phyloP scores from a whole-genome alignment of 2,329 filamentous ascomycete species.

The Cytospora piceae region DNA sequence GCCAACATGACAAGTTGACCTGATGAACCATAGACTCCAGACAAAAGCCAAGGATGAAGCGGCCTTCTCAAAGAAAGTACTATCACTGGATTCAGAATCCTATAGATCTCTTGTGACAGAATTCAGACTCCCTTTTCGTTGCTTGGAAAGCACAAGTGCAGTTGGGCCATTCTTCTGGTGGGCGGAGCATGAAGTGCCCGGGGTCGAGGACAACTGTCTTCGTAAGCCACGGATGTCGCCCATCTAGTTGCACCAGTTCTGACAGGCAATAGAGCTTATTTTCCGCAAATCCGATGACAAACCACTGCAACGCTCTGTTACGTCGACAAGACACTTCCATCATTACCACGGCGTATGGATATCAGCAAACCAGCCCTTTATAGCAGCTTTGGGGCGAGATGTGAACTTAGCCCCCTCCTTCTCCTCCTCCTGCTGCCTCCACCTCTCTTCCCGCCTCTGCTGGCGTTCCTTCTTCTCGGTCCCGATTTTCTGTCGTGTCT shows the following conservation, averaged over 20 bases:
- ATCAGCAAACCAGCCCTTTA: background rate
- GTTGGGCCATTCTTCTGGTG: constrained; percentile 44
- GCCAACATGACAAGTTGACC: background rate
- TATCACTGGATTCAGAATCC: constrained; percentile 34
- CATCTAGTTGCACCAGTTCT: background rate
- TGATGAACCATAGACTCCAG: constrained; percentile 30
- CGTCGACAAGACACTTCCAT: background rate
- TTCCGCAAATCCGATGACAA: constrained; percentile 41
- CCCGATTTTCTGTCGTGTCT: background rate
- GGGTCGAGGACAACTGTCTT: constrained; percentile 31
- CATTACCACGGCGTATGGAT: background rate
- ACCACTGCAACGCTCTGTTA: too few relatives aligned
- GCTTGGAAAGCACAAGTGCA: constrained; percentile 37
- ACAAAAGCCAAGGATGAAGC: constrained; percentile 34
- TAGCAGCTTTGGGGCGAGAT: background rate
- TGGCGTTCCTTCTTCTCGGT: background rate
- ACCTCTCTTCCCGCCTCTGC: background rate
- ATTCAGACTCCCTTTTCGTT: constrained; percentile 37
- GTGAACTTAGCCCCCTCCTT: background rate
- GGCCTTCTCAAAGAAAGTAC: constrained; percentile 36
- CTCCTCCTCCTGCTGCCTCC: background rate
- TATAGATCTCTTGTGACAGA: constrained; percentile 37
- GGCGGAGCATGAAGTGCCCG: constrained; percentile 32
- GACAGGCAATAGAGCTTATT: constrained; percentile 36
- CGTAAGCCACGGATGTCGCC: constrained; percentile 30